Conservation (phyloP, 768 basidiomycete genomes). For the Lyophyllum semitale region DNA sequence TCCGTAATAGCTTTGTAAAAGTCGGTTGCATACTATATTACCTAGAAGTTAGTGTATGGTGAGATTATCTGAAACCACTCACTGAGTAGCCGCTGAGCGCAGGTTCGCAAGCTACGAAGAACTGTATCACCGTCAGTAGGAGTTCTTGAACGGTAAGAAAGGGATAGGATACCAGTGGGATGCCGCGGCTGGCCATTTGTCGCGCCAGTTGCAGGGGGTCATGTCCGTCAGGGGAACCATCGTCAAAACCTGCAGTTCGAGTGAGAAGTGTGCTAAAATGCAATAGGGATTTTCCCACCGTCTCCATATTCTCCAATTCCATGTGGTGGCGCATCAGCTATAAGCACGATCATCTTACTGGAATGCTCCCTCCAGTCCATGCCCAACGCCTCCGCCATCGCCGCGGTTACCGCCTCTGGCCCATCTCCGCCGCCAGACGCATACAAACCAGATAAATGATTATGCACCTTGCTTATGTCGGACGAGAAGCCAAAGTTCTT, state of each 20-base stretch:
- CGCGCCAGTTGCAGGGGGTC: constrained; percentile 89
- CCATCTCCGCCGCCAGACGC: constrained; percentile 94
- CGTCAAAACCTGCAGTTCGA: constrained; percentile 72
- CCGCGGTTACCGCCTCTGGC: constrained; percentile 96
- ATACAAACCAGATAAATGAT: constrained; percentile 79
- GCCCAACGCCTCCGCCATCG: constrained; percentile 78
- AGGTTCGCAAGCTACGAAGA: constrained; percentile 99
- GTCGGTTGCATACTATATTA: constrained; percentile 78
- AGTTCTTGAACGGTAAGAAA: constrained; percentile 7
- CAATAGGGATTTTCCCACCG: constrained; percentile 50
- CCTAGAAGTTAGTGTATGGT: background rate
- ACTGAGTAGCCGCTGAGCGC: constrained; percentile 92
- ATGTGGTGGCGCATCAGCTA: constrained; percentile 97
- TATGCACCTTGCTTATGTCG: constrained; percentile 85
- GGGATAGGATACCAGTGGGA: constrained; percentile 69
- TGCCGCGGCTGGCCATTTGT: constrained; percentile 88
- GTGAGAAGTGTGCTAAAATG: constrained; percentile 11
- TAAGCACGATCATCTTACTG: constrained; percentile 94
- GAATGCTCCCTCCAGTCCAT: constrained; percentile 91
- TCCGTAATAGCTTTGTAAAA: constrained; percentile 91
- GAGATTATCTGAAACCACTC: constrained; percentile 27
- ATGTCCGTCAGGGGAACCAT: constrained; percentile 91
- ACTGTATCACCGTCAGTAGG: constrained; percentile 46
- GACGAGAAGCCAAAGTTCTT: constrained; percentile 95
- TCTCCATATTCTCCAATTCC: constrained; percentile 97